Conservation (phyloP, 768 basidiomycete species). For the Lactarius deliciosus region DNA sequence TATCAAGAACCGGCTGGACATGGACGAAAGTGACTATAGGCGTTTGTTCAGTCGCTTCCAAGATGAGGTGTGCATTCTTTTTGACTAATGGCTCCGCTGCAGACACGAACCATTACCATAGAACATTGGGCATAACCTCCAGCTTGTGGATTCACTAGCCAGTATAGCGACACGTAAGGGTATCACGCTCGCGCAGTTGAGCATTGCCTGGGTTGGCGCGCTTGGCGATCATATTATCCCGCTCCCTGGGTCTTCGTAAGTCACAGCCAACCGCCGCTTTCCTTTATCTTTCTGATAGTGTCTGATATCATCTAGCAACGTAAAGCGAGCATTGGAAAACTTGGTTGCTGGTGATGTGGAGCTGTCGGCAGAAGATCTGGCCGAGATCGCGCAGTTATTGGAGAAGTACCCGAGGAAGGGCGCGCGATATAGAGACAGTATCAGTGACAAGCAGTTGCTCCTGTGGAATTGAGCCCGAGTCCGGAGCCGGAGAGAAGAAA, state of each 20-base stretch:
- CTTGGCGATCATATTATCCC: conserved; percentile 44
- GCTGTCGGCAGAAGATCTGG: conserved; percentile 37
- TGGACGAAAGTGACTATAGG: conserved; percentile 42
- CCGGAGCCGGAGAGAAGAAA: not conserved
- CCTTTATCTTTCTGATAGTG: no score
- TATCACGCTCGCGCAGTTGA: conserved; percentile 42
- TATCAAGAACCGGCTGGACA: conserved; percentile 40
- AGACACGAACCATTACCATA: conserved; percentile 29
- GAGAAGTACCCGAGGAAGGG: conserved; percentile 41
- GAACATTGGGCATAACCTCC: conserved; percentile 43
- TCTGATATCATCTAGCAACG: conserved; percentile 32
- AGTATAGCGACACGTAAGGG: conserved; percentile 44
- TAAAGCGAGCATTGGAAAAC: conserved; percentile 46
- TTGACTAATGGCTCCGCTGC: conserved; percentile 9
- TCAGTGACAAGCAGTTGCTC: conserved; percentile 27
- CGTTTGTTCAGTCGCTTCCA: conserved; percentile 39
- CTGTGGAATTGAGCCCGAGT: conserved; percentile 33
- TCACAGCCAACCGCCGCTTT: not conserved
- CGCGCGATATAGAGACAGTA: conserved; percentile 38
- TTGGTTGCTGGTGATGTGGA: conserved; percentile 41
- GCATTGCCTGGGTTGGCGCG: conserved; percentile 42
- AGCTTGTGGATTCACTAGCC: conserved; percentile 42
- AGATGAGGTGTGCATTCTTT: conserved; percentile 34
- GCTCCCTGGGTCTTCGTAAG: conserved; percentile 48
- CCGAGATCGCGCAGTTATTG: conserved; percentile 42